Conservation (phyloP, 306 rosid genomes). For the Ammopiptanthus mongolicus region DNA sequence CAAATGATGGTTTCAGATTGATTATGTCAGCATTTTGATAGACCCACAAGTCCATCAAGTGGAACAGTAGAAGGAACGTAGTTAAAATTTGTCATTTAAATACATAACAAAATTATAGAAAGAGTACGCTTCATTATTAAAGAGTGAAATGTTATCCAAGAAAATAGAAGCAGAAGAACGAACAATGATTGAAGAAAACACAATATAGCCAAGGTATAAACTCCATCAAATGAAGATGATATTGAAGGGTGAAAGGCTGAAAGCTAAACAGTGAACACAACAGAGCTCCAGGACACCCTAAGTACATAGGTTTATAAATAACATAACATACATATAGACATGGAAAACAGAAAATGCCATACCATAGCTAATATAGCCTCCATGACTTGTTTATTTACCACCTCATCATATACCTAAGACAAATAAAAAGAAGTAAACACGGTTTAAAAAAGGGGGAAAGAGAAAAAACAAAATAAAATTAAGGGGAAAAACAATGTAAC, state of each 20-base stretch:
- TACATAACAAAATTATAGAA: too few species aligned
- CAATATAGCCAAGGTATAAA: background rate
- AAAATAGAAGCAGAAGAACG: background rate
- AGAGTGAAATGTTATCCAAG: too few species aligned
- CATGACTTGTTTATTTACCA: slow-evolving; percentile 53
- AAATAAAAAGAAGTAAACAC: background rate
- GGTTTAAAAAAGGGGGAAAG: background rate
- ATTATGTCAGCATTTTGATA: too few species aligned
- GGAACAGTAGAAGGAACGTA: too few species aligned
- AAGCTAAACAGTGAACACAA: background rate
- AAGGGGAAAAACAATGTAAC: background rate
- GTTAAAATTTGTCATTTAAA: too few species aligned
- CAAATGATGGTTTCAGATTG: too few species aligned
- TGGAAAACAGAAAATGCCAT: background rate
- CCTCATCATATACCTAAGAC: slow-evolving; percentile 55
- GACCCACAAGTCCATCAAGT: too few species aligned
- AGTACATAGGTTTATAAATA: background rate
- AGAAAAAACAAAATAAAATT: too few species aligned
- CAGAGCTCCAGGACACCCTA: background rate
- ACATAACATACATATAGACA: background rate
- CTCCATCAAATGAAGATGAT: background rate
- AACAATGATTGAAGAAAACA: background rate
- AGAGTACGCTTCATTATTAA: too few species aligned
- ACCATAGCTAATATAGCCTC: slow-evolving; percentile 68
- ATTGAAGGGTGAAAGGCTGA: background rate